Evolutionary conservation across 108 stramenopile species (phyloP), one percentile per base, ranked within the genome.

Genomic region (Cyclotella distinguenda): DNA sequence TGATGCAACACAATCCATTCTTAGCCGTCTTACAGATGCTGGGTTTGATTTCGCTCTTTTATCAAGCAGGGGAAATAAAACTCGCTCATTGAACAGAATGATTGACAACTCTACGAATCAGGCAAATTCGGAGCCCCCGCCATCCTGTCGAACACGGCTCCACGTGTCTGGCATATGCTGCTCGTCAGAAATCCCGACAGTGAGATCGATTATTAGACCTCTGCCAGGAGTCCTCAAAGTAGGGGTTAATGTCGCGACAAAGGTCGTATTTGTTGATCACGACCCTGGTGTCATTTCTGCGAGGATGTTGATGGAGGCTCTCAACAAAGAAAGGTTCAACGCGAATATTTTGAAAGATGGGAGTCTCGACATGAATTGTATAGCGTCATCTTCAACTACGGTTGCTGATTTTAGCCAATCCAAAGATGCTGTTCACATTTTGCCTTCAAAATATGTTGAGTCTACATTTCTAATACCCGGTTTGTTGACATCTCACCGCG

Each of bases 111-210:
- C 8, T 38, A 12, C 10, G 12, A 38, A 38, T 38, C 12, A 38
- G 38, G 8, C 38, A 12, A 10, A 8, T 10, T 38, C 36, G 16
- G 52, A 54, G 34, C 65, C 51, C 0, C 36, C 65, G 0, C 16
- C 53, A 23, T 70, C 60, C 34, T 70, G 69, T 57, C 42, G 74
- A 39, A 56, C 66, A 27, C 60, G 74, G 18, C 60, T 76, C 11
- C 66, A 64, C 23, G 86, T 89, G 0, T 64, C 78, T 35, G 88
- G 87, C 22, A 87, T 92, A 21, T 95, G 94, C 66, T 95, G 94
- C 74, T 81, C 89, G 12, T 73, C 81, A 6, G 94, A 95, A 79
- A 47, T 86, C 18, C 89, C 90, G 1, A 66, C 73, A n/a, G 61
- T 91, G 9, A 71, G 74, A 34, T 72, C 63, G 19, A 84, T 89